These are phyloP conservation scores for Penicillium frequentans DNA, from an alignment of 2,329 filamentous ascomycete species.

Conservation along the genomic window DNA sequence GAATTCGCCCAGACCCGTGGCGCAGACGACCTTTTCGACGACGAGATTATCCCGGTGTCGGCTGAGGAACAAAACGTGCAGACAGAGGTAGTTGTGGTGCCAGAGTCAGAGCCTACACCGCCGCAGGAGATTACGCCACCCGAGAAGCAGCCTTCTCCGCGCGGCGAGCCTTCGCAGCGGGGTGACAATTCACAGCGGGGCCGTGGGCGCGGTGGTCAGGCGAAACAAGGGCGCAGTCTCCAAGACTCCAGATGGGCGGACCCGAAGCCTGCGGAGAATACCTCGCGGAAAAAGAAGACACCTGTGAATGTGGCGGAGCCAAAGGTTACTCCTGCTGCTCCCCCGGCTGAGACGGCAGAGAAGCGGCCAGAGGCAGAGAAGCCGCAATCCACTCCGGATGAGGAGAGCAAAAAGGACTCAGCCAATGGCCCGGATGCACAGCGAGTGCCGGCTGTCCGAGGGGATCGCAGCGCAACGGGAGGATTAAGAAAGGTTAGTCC, in stretches of 20 bases:
- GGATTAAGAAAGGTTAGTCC: slow-evolving; percentile 47
- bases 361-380: slow-evolving; percentile 8
- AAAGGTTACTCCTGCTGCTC: slow-evolving; percentile 5
- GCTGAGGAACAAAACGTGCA: slow-evolving; percentile 32
- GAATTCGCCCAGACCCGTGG: slow-evolving; percentile 52
- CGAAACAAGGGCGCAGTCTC: slow-evolving; percentile 17
- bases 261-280: slow-evolving; percentile 16
- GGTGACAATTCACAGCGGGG: slow-evolving; percentile 28
- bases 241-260: slow-evolving; percentile 11
- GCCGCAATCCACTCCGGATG: slow-evolving; percentile 6
- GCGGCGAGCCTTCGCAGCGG: slow-evolving; percentile 27
- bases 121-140: slow-evolving; percentile 13
- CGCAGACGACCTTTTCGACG: slow-evolving; percentile 52
- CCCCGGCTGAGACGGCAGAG: slow-evolving; percentile 6
- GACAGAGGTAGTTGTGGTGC: slow-evolving; percentile 17
- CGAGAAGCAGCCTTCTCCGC: slow-evolving; percentile 20
- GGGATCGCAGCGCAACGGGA: slow-evolving; percentile 56
- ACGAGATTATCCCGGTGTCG: slow-evolving; percentile 50
- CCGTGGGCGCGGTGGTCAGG: slow-evolving; percentile 30
- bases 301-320: slow-evolving; percentile 19
- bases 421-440: slow-evolving; percentile 24
- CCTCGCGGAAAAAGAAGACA: slow-evolving; percentile 12
- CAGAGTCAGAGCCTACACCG: slow-evolving; percentile 8
- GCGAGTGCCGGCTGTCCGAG: slow-evolving; percentile 51
- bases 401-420: slow-evolving; percentile 13